Base-by-base conservation (phyloP, 2,329 filamentous ascomycete genomes). In the Acrodontium crateriforme region DNA sequence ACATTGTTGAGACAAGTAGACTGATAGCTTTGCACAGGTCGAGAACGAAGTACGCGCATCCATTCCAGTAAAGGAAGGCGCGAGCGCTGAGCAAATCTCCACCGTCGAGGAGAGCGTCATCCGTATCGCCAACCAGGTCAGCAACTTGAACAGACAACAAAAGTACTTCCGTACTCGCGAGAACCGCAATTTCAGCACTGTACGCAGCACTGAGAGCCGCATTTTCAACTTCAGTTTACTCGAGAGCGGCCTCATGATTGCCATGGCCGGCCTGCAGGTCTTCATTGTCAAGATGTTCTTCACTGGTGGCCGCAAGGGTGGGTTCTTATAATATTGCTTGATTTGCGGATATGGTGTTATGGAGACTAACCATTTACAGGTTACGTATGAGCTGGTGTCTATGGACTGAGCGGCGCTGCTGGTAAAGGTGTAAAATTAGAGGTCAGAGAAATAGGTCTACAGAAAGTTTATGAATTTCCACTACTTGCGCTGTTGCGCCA, bases 111-210 rank as follows among this genome's bases (percentile, higher is more conserved):
- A 98, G 61, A 87, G 83, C 21, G 79, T 95, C 47, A 83, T 89
- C 65, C 94, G 93, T 64, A 69, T 98, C 35, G 93, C 84, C 9
- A 77, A 82, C 39, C 83, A 92, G 52, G 64, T 98, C 27, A 93
- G 84, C 9, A 94, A 85, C 37, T 89, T 98, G 52, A 84, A 81
- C 22, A 74, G 89, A 49, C 94, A 93, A 64, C 89, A 98, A 53
- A 98, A 98, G 57, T 98, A 98, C 66, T 98, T 98, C 74, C 80
- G 91, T 38, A 98, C 89, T 3, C 76, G 89, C 42, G 89, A 98
- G 67, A 98, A 98, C 69, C 73, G 89, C 37, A 98, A 98, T 62
- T 95, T 98, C 62, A 91, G 82, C 62, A 98, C 89, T 7, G 89
- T 98, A 46, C 71, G 82, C 55, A 94, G 85, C 62, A 98, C 89